These are phyloP conservation scores for Zygosaccharomyces rouxii DNA, from an alignment of 805 yeast genomes.

Conservation along the genomic window DNA sequence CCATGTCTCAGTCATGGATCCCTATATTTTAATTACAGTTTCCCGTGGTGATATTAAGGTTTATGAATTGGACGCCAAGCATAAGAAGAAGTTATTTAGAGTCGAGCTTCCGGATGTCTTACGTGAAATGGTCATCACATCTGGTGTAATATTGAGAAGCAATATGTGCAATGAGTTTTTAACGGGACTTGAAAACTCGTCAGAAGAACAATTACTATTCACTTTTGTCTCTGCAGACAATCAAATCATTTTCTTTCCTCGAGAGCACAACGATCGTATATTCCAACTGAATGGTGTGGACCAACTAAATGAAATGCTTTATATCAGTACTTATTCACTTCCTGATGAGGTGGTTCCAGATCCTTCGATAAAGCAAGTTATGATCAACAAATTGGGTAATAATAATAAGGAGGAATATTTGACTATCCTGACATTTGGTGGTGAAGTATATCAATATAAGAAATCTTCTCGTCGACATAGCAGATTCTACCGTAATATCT, in stretches of 20 bases:
- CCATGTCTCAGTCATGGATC: constrained; percentile 58
- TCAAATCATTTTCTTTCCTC: constrained; percentile 59
- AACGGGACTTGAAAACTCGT: constrained; percentile 21
- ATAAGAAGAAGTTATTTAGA: constrained; percentile 35
- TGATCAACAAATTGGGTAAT: constrained; percentile 64
- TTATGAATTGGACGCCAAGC: constrained; percentile 41
- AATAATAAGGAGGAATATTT: constrained; percentile 55
- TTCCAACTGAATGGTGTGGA: constrained; percentile 38
- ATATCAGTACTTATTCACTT: constrained; percentile 33
- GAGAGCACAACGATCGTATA: constrained; percentile 42
- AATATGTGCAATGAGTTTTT: constrained; percentile 43
- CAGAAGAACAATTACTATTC: constrained; percentile 41
- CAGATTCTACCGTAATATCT: constrained; percentile 22
- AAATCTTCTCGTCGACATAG: constrained; percentile 34
- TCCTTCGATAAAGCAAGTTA: constrained; percentile 67
- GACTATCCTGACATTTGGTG: constrained; percentile 72
- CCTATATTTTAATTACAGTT: constrained; percentile 57
- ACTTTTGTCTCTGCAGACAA: constrained; percentile 75
- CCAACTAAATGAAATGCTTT: constrained; percentile 39
- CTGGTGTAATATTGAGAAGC: constrained; percentile 59
- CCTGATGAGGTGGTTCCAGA: constrained; percentile 51
- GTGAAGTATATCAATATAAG: constrained; percentile 68
- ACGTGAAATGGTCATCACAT: constrained; percentile 54
- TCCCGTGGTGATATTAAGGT: constrained; percentile 68
- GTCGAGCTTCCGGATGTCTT: constrained; percentile 37